Evolutionary conservation across 169 alveolate genomes (phyloP).

Genomic region (Plasmodium cynomolgi): DNA sequence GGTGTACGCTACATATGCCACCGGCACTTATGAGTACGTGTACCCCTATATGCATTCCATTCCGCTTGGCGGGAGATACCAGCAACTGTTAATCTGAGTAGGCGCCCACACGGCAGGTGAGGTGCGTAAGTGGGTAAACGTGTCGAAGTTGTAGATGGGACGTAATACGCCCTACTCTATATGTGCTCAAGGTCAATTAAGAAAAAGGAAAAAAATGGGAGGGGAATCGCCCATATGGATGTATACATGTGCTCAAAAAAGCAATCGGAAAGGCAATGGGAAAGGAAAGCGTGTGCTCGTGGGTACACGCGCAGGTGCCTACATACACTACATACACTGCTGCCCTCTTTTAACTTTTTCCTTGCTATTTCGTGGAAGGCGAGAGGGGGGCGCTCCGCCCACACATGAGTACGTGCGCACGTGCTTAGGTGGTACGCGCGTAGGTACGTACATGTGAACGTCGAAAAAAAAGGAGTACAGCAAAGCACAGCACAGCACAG

Average conservation of each 20-base stretch:
- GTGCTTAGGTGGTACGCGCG: background rate
- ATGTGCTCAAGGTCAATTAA: background rate
- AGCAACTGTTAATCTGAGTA: background rate
- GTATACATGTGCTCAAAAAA: background rate
- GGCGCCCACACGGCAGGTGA: background rate
- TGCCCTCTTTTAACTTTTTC: background rate
- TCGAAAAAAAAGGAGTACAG: background rate
- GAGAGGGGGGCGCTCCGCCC: background rate
- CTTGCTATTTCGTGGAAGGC: background rate
- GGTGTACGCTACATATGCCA: background rate
- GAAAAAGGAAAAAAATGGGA: background rate
- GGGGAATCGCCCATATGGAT: background rate
- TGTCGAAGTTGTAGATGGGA: background rate
- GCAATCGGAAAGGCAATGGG: background rate
- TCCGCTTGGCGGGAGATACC: background rate
- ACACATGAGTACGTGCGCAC: background rate
- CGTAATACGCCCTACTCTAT: background rate
- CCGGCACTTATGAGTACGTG: background rate
- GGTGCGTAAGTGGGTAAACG: background rate
- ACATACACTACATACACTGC: background rate
- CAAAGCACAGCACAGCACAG: background rate
- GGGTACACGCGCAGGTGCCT: background rate
- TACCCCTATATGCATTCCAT: background rate
- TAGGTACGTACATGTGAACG: background rate
- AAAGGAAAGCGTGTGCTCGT: background rate